phyloP scores from a whole-genome alignment of 1,139 yeast genomes.

The Candida pseudocylindracea region DNA sequence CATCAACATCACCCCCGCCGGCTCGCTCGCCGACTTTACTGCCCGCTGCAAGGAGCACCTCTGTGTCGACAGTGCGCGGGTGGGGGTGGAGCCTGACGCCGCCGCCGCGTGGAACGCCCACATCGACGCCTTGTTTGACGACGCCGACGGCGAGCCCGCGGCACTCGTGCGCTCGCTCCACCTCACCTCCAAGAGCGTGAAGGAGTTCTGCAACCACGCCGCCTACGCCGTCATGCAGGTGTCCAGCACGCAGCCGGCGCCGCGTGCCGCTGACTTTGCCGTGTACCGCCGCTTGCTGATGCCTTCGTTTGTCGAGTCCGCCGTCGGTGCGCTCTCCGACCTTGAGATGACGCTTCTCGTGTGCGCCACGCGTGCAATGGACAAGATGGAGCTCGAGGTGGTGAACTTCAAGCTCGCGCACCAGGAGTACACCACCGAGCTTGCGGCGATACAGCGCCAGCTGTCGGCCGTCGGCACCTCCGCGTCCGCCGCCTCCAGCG shows the following conservation, averaged over 20 bases:
- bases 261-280: conserved; percentile 11
- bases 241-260: conserved; percentile 9
- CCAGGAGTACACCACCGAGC: conserved; percentile 47
- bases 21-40: conserved; percentile 20
- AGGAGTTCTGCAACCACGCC: conserved; percentile 25
- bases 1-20: conserved; percentile 32
- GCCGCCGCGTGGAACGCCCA: conserved; percentile 28
- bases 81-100: conserved; percentile 5
- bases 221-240: conserved; percentile 10
- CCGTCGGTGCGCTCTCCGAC: conserved; percentile 30
- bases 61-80: conserved; percentile 6
- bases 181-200: conserved; percentile 38
- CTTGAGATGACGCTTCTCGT: conserved; percentile 47
- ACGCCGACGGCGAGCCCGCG: conserved; percentile 3
- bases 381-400: conserved; percentile 30
- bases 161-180: conserved; percentile 18
- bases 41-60: conserved; percentile 10
- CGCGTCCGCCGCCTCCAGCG: conserved; percentile 13
- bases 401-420: conserved; percentile 60
- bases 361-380: conserved; percentile 50
- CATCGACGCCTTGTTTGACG: conserved; percentile 10
- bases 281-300: conserved; percentile 6
- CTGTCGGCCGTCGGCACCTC: conserved; percentile 10
- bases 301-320: conserved; percentile 9
- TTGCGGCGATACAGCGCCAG: conserved; percentile 16